Conservation (phyloP, 495 filamentous ascomycete genomes). For the Pyrenula aspistea region DNA sequence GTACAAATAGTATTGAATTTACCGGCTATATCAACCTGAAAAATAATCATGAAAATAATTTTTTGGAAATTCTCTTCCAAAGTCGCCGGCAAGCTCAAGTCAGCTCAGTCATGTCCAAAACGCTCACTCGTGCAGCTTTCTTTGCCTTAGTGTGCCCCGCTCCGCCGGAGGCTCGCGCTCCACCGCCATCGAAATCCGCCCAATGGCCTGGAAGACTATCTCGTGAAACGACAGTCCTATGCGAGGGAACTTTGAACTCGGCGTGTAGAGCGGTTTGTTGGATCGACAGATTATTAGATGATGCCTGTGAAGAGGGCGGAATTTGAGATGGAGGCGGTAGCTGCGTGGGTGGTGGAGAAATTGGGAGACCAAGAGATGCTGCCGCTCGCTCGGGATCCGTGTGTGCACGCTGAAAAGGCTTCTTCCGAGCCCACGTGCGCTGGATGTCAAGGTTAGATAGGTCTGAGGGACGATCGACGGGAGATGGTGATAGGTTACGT, state of each 20-base stretch:
- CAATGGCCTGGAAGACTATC: background rate
- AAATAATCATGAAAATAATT: too few relatives aligned
- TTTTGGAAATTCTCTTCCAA: too few relatives aligned
- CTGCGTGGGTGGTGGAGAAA: background rate
- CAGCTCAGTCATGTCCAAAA: background rate
- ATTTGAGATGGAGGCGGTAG: background rate
- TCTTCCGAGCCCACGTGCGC: background rate
- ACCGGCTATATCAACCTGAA: too few relatives aligned
- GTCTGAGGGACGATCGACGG: background rate
- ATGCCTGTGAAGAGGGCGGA: background rate
- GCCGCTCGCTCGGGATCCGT: background rate
- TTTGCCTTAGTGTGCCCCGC: background rate
- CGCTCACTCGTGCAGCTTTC: background rate
- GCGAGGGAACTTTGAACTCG: background rate
- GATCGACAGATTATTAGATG: background rate
- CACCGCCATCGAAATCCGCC: background rate
- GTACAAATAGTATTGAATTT: too few relatives aligned
- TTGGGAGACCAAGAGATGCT: background rate
- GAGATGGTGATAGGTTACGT: too few relatives aligned
- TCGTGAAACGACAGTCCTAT: background rate
- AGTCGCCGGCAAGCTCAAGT: too few relatives aligned
- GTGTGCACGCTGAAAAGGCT: background rate
- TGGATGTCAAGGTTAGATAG: background rate
- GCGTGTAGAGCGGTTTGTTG: background rate
- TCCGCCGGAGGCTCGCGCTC: background rate